Base-by-base conservation (phyloP, 192 early-diverging fungal genomes). In the Coemansia sp. region DNA sequence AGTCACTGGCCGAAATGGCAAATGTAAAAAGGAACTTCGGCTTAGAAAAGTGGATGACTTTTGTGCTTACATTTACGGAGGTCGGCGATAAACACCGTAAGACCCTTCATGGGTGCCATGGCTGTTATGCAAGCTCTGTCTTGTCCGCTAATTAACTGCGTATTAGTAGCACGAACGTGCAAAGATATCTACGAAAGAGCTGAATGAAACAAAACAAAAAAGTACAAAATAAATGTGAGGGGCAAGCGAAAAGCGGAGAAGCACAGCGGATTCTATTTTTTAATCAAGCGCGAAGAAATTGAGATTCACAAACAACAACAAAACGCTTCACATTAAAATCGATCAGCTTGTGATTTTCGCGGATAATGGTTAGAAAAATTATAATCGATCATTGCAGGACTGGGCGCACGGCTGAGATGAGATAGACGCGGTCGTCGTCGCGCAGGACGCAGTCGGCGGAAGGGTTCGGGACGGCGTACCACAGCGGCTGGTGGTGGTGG, bases 1-100 rank as follows among this genome's bases (percentile, higher is more conserved):
- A 30, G 30, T 30, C 30, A 30, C 30, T 30, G 30, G 30, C 3
- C 30, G 30, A 30, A 30, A 30, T 30, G 30, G 39, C 39, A 41
- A 14, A 41, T 41, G 39, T 41, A 41, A 12, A 41, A 41, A 41
- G 9, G 12, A 14, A 30, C 30, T 30, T 5, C 5, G 9, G 39
- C 12, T 41, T 14, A 12, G 5, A 41, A 12, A 24, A 52, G 49
- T 6, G 23, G 49, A 52, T 21, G 49, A 33, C 30, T 21, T 24
- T 4, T 33, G 38, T 41, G 68, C 92, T 76, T 89, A 97, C 97
- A 99, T 76, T 99, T 99, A 70, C 97, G 90, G 74, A 99, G 88
- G 87, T 99, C 97, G 53, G 97, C 95, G 63, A 98, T 95, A 84
- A 97, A 98, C 51, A 97, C 92, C 48, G 93, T 95, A 71, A 97